Base-by-base conservation (phyloP, 2,329 filamentous ascomycete species). In the Exophiala aquamarina region DNA sequence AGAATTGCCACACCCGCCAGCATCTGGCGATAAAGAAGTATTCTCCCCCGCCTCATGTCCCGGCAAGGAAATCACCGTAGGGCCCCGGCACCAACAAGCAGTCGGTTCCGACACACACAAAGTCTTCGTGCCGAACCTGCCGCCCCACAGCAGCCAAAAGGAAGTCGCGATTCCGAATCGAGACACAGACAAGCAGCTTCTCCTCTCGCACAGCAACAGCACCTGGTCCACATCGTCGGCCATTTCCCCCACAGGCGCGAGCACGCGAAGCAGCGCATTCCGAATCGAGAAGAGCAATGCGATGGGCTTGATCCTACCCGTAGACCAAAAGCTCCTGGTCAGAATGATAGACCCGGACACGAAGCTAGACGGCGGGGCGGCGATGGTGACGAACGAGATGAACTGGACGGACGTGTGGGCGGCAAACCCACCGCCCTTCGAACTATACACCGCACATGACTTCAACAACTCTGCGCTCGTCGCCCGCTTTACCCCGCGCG, bases 391-490 rank as follows among this genome's bases (percentile, higher is more conserved):
- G 10, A 39, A 32, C 19, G 20, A 26, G 13, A 44, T 44, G 42
- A 17, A 15, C 17, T 44, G 31, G 32, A 11, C 37, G 9, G 42
- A 44, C n/a, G 33, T 38, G 8, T 13, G 18, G 32, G 5, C 18
- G 5, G 42, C 15, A 8, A 32, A 38, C 23, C 42, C 42, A 15
- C 42, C 42, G 14, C 26, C 31, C n/a, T 44, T 44, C 18, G 42
- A 44, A 20, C 42, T 44, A n/a, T 44, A 44, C 31, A 38, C 31
- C 4, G 23, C 42, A 14, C 31, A 38, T 18, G 42, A 33, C 31
- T 43, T 35, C 29, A 10, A 11, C 3, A n/a, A 39, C 10, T 9
- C 42, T 13, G 15, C 15, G 20, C 18, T 37, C 15, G 42, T 38
- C 10, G 31, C 32, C 13, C 17, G 42, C 11, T 39, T 19, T 6